Conservation (phyloP, 1,284 basidiomycete genomes). For the Irpex sp. region DNA sequence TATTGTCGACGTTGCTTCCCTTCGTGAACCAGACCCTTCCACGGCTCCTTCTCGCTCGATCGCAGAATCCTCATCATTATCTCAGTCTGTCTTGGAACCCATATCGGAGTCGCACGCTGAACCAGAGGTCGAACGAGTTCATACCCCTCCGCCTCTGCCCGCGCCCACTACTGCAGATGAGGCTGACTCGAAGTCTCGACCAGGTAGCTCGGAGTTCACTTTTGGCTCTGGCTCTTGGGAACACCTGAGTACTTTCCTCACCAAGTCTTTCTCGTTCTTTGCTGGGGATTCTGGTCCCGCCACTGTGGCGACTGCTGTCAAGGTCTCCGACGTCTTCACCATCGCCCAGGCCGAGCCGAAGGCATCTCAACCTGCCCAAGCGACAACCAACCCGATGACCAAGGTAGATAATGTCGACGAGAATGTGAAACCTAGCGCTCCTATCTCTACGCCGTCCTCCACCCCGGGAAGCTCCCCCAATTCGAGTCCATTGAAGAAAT, state of each 20-base stretch:
- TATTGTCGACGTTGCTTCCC: no score
- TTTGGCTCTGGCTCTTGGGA: slow-evolving; percentile 10
- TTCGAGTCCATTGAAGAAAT: slow-evolving; percentile 8
- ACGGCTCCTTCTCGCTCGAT: not conserved
- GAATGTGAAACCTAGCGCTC: not conserved
- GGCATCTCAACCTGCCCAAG: no score
- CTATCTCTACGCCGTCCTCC: not conserved
- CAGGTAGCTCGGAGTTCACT: slow-evolving; percentile 2
- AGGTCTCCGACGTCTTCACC: not conserved
- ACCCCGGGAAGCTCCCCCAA: not conserved
- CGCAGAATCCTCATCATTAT: not conserved
- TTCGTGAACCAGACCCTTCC: not conserved
- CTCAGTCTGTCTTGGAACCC: not conserved
- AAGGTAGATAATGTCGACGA: no score
- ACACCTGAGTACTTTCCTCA: slow-evolving; percentile 8
- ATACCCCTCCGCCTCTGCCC: not conserved
- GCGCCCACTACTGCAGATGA: not conserved
- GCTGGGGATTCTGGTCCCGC: not conserved
- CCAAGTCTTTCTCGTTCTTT: slow-evolving; percentile 7
- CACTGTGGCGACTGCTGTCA: not conserved
- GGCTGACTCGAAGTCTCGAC: not conserved
- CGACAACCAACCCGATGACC: no score
- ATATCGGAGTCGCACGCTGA: not conserved
- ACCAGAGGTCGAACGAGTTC: not conserved
- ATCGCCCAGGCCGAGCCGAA: not conserved